These are phyloP conservation scores for Fremontodendron californicum DNA, from an alignment of 345 rosid genomes.

Conservation along the genomic window DNA sequence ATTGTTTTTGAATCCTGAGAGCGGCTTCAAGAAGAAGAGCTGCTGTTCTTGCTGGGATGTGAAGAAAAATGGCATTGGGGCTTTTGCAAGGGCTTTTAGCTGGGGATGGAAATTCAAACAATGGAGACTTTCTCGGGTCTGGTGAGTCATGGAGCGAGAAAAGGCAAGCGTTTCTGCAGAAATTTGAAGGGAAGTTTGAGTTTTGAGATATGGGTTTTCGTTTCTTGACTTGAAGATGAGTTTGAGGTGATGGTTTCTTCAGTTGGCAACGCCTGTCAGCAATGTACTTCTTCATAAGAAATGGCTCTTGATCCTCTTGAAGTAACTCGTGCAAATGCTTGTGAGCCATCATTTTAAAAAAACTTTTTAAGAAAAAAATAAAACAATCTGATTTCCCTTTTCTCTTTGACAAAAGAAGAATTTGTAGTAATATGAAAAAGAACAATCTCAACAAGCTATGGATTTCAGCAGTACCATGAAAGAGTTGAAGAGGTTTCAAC, in stretches of 20 bases:
- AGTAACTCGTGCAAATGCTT: constrained; percentile 71
- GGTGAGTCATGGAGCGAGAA: constrained; percentile 62
- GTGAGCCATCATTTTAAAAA: constrained; percentile 42
- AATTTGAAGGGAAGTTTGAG: constrained; percentile 42
- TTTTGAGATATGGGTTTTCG: constrained; percentile 49
- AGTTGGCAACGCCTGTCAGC: constrained; percentile 50
- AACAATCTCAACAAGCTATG: constrained; percentile 4
- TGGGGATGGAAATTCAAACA: constrained; percentile 54
- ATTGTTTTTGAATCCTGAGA: constrained; percentile 61
- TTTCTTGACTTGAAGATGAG: constrained; percentile 51
- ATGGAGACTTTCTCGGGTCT: constrained; percentile 64
- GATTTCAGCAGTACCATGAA: constrained; percentile 27
- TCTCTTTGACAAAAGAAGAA: constrained; percentile 3
- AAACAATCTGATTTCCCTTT: neutral
- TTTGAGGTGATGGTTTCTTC: constrained; percentile 22
- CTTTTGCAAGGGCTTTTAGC: constrained; percentile 36
- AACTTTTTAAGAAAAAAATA: neutral
- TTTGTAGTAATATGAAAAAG: neutral
- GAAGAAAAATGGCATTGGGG: constrained; percentile 53
- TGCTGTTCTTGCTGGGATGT: constrained; percentile 65
- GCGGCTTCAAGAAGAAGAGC: constrained; percentile 79
- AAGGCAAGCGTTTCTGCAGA: constrained; percentile 66
- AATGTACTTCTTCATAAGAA: constrained; percentile 62
- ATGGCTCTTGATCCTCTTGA: constrained; percentile 86
- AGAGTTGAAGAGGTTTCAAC: constrained; percentile 55